Conservation (phyloP, 2,329 filamentous ascomycete genomes). For the Scedosporium aurantiacum region DNA sequence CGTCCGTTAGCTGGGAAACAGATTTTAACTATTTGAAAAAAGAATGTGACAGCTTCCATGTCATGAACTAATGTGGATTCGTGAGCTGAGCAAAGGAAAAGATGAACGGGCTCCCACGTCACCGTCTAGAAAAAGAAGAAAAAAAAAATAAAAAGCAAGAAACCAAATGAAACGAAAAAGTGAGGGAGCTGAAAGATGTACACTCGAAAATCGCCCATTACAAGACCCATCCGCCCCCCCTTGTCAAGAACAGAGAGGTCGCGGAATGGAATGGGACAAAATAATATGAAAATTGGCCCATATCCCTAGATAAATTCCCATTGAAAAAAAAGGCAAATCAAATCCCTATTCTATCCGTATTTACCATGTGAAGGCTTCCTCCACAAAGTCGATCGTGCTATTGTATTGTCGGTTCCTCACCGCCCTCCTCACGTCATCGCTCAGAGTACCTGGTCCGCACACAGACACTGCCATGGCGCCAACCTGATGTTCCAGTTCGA, state of each 20-base stretch:
- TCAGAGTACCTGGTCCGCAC: constrained; percentile 62
- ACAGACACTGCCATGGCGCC: constrained; percentile 65
- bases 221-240: neutral
- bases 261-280: neutral
- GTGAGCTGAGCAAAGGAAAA: neutral
- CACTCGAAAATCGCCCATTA: neutral
- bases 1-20: too few relatives aligned
- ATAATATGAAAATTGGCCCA: neutral
- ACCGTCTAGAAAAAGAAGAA: neutral
- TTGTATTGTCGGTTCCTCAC: constrained; percentile 53
- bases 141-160: neutral
- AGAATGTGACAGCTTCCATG: neutral
- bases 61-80: neutral
- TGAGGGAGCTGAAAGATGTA: neutral
- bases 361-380: constrained; percentile 63
- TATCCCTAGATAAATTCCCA: neutral
- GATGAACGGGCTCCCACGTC: neutral
- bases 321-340: neutral
- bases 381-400: constrained; percentile 64
- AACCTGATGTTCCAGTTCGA: constrained; percentile 64
- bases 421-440: constrained; percentile 61
- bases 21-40: neutral
- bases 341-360: neutral
- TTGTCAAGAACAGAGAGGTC: neutral
- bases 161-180: too few relatives aligned